These are phyloP conservation scores for Cladosporium oxysporum DNA, from an alignment of 2,329 filamentous ascomycete species.

Conservation along the genomic window DNA sequence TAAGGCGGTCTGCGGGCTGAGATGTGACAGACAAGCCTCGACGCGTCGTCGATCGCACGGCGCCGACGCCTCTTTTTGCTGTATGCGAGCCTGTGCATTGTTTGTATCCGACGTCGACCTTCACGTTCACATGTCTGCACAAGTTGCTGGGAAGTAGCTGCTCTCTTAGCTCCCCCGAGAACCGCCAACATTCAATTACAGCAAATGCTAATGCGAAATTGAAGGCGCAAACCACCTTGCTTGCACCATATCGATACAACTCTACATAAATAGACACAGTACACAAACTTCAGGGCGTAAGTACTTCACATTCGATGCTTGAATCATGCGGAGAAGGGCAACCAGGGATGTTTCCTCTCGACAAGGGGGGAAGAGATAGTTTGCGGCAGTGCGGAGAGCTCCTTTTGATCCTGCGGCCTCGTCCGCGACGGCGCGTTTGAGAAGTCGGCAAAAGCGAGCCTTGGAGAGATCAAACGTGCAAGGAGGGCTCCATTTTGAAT, in stretches of 20 bases:
- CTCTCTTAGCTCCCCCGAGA: not conserved
- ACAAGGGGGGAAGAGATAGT: not conserved
- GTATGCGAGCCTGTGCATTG: not conserved
- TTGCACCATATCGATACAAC: not conserved
- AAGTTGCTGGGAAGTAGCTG: not conserved
- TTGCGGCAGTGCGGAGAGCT: not conserved
- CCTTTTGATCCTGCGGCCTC: slow-evolving; percentile 7
- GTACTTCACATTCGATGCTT: not conserved
- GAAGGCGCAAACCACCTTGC: not conserved
- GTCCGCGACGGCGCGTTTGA: slow-evolving; percentile 14
- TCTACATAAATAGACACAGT: not conserved
- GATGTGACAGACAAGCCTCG: slow-evolving; percentile 12
- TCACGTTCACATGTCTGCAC: not conserved
- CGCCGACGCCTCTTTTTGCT: not conserved
- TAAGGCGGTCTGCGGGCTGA: slow-evolving; percentile 11
- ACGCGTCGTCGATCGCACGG: slow-evolving; percentile 13
- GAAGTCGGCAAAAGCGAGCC: not conserved
- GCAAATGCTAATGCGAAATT: no score
- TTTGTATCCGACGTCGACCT: not conserved
- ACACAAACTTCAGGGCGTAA: not conserved
- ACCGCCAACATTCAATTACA: no score
- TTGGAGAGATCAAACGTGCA: not conserved
- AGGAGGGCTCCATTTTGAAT: not conserved
- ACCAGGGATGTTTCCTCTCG: not conserved
- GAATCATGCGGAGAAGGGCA: not conserved